phyloP scores from a whole-genome alignment of 495 filamentous ascomycete genomes.

The Polyplosphaeria fusca region DNA sequence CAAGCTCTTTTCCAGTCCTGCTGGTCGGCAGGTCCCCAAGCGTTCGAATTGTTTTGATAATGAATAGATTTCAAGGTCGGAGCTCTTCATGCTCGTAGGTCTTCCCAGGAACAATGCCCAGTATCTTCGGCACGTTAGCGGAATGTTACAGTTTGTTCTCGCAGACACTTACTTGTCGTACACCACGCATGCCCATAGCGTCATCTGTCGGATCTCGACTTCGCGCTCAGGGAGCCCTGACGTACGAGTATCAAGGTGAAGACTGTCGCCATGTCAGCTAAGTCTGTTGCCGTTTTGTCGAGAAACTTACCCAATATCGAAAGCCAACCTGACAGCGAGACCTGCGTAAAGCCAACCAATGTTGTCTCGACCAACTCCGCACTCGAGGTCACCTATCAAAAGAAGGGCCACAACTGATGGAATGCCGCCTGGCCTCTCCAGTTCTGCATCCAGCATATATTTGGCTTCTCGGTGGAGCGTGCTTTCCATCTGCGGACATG shows the following conservation, averaged over 20 bases:
- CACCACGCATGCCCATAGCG: conserved; percentile 50
- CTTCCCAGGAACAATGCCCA: conserved; percentile 53
- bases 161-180: conserved; percentile 44
- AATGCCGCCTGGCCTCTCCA: conserved; percentile 51
- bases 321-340: conserved; percentile 49
- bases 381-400: conserved; percentile 53
- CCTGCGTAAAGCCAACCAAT: conserved; percentile 54
- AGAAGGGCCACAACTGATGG: conserved; percentile 52
- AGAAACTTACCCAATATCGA: conserved; percentile 44
- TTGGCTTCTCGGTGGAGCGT: conserved; percentile 54
- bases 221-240: conserved; percentile 44
- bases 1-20: conserved; percentile 36
- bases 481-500: conserved; percentile 48
- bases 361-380: conserved; percentile 49
- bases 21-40: conserved; percentile 36
- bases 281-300: no score
- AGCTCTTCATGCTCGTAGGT: conserved; percentile 51
- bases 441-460: conserved; percentile 50
- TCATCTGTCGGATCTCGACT: conserved; percentile 46
- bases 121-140: conserved; percentile 34
- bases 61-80: conserved; percentile 49
- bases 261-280: no score
- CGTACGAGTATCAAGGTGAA: conserved; percentile 45
- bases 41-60: conserved; percentile 43
- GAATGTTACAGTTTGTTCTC: not conserved